These are phyloP conservation scores for Arthroderma sp. DNA, from an alignment of 2,329 filamentous ascomycete genomes.

Conservation along the genomic window DNA sequence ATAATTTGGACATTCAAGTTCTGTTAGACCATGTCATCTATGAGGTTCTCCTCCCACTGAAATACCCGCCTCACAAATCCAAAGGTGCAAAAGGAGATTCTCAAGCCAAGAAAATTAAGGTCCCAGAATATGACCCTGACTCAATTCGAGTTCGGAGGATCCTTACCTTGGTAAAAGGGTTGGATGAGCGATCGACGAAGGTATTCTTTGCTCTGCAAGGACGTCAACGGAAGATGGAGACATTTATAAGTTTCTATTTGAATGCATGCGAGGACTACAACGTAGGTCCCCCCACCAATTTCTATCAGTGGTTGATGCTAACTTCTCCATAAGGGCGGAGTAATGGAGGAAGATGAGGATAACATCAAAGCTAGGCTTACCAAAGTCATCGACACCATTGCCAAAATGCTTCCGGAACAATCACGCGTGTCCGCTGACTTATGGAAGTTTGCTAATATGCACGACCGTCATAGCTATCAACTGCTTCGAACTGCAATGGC, in stretches of 20 bases:
- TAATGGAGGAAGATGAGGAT: slow-evolving; percentile 54
- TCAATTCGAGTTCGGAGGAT: slow-evolving; percentile 73
- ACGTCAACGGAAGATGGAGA: slow-evolving; percentile 61
- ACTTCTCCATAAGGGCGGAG: slow-evolving; percentile 45
- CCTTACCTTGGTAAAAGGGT: slow-evolving; percentile 62
- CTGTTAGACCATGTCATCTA: slow-evolving; percentile 74
- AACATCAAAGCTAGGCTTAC: slow-evolving; percentile 57
- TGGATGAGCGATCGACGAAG: slow-evolving; percentile 65
- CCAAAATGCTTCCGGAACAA: slow-evolving; percentile 63
- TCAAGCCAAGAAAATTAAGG: slow-evolving; percentile 43
- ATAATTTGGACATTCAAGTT: slow-evolving; percentile 73
- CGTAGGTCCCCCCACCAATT: slow-evolving; percentile 18
- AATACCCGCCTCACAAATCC: slow-evolving; percentile 59
- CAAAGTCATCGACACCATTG: slow-evolving; percentile 58
- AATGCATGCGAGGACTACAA: slow-evolving; percentile 82
- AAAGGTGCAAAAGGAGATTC: slow-evolving; percentile 35
- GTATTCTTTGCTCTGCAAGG: slow-evolving; percentile 81
- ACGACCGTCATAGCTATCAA: slow-evolving; percentile 82
- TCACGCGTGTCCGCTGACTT: slow-evolving; percentile 61
- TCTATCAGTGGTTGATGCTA: slow-evolving; percentile 4
- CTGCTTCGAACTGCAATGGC: slow-evolving; percentile 76
- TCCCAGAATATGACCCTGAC: slow-evolving; percentile 30
- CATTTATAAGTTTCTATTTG: slow-evolving; percentile 62
- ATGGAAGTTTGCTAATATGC: slow-evolving; percentile 78
- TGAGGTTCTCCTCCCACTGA: slow-evolving; percentile 79